phyloP scores from a whole-genome alignment of 805 yeast genomes.

The Zygosaccharomyces lentus region DNA sequence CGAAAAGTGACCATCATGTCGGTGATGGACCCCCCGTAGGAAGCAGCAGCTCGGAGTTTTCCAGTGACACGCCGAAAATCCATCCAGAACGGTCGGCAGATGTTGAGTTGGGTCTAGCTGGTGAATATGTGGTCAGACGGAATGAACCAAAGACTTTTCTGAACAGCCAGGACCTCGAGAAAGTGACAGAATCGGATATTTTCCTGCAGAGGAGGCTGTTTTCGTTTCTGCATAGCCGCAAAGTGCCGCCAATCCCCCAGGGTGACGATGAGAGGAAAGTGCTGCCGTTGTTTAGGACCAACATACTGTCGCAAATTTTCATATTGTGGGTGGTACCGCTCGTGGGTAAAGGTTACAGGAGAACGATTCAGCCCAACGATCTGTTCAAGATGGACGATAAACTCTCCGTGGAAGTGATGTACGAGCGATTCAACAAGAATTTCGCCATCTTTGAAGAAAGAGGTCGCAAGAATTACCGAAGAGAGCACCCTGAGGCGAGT shows the following conservation, averaged over 20 bases:
- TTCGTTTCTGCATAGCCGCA: constrained; percentile 46
- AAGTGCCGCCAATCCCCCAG: constrained; percentile 47
- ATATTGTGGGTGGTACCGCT: constrained; percentile 70
- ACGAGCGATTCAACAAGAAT: constrained; percentile 35
- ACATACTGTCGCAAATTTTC: constrained; percentile 42
- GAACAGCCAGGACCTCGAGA: constrained; percentile 34
- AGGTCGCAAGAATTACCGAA: constrained; percentile 31
- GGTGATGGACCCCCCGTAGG: background rate
- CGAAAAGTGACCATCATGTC: background rate
- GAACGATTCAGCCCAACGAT: constrained; percentile 65
- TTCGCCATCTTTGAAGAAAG: constrained; percentile 34
- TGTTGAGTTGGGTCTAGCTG: constrained; percentile 15
- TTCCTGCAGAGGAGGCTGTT: constrained; percentile 46
- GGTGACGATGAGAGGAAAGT: constrained; percentile 45
- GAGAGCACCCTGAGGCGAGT: constrained; percentile 36
- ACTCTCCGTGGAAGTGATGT: constrained; percentile 42
- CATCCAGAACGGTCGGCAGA: background rate
- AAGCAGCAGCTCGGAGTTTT: background rate
- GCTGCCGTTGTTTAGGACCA: constrained; percentile 46
- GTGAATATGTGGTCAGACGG: constrained; percentile 27
- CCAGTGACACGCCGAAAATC: background rate
- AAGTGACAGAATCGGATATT: constrained; percentile 34
- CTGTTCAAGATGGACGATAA: constrained; percentile 45
- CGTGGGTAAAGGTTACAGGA: constrained; percentile 61
- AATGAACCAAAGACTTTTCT: constrained; percentile 32